These are phyloP conservation scores for Globisporangium sylvaticum DNA, from an alignment of 352 stramenopile species.

Conservation along the genomic window DNA sequence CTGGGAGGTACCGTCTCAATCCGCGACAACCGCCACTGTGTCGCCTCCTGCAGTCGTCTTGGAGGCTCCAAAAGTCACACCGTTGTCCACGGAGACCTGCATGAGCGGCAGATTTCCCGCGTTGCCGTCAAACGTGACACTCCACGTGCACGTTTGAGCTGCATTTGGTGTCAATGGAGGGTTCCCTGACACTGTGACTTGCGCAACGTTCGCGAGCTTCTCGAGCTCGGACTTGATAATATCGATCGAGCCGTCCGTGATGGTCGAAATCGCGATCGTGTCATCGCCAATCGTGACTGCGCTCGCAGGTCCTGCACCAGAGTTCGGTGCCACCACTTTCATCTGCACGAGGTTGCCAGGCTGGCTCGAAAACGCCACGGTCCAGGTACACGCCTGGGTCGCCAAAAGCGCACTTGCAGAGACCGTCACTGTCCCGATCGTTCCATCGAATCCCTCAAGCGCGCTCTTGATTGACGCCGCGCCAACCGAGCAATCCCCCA, in stretches of 20 bases:
- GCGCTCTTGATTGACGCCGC: slow-evolving; percentile 46
- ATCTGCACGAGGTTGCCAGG: slow-evolving; percentile 84
- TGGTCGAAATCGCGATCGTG: slow-evolving; percentile 69
- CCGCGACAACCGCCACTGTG: slow-evolving; percentile 38
- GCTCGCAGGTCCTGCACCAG: slow-evolving; percentile 26
- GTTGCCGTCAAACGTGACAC: slow-evolving; percentile 93
- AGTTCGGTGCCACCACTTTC: slow-evolving; percentile 52
- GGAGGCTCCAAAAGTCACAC: slow-evolving; percentile 28
- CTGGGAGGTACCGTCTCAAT: slow-evolving; percentile 47
- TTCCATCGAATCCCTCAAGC: slow-evolving; percentile 38
- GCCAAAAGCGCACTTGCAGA: slow-evolving; percentile 36
- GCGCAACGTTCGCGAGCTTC: slow-evolving; percentile 84
- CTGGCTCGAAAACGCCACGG: slow-evolving; percentile 87
- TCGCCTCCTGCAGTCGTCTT: slow-evolving; percentile 33
- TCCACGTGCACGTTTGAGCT: slow-evolving; percentile 84
- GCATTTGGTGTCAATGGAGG: slow-evolving; percentile 31
- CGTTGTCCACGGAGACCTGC: slow-evolving; percentile 42
- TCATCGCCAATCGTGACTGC: slow-evolving; percentile 72
- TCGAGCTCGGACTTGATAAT: slow-evolving; percentile 95
- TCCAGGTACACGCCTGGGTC: slow-evolving; percentile 81
- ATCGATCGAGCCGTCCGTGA: slow-evolving; percentile 82
- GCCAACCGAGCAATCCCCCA: slow-evolving; percentile 77
- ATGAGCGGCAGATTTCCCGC: slow-evolving; percentile 75
- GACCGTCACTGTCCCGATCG: slow-evolving; percentile 49
- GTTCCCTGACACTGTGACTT: slow-evolving; percentile 81